Conservation (phyloP, 1,139 yeast genomes). For the Yamadazyma diddensiae region DNA sequence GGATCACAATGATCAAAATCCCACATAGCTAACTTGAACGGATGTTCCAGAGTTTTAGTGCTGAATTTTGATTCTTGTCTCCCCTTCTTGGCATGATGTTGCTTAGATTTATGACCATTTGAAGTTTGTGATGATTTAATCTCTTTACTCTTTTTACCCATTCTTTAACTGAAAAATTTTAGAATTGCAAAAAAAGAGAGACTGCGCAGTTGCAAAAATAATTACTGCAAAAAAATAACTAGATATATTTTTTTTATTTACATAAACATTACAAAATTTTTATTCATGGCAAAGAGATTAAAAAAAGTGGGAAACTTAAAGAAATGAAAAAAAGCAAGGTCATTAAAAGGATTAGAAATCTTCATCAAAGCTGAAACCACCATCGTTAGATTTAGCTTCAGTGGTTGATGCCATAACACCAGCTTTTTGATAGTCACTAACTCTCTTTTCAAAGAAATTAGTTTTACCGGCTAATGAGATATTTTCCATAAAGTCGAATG, state of each 20-base stretch:
- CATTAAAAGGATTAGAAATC: slow-evolving; percentile 32
- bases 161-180: slow-evolving; percentile 33
- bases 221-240: not conserved
- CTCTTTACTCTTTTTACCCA: slow-evolving; percentile 59
- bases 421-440: slow-evolving; percentile 97
- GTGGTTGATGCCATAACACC: slow-evolving; percentile 78
- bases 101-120: slow-evolving; percentile 59
- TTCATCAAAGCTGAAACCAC: slow-evolving; percentile 46
- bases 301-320: slow-evolving; percentile 2
- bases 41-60: slow-evolving; percentile 21
- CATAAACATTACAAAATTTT: slow-evolving; percentile 11
- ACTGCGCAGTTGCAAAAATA: not conserved
- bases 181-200: not conserved
- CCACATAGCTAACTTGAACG: slow-evolving; percentile 84
- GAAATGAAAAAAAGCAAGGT: slow-evolving; percentile 5
- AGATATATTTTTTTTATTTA: slow-evolving; percentile 7
- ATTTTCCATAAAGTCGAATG: slow-evolving; percentile 98
- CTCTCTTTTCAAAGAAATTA: slow-evolving; percentile 98
- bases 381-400: slow-evolving; percentile 24
- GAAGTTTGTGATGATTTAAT: slow-evolving; percentile 34
- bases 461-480: slow-evolving; percentile 97
- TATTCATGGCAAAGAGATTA: slow-evolving; percentile 1
- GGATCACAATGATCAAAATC: slow-evolving; percentile 99
- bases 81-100: slow-evolving; percentile 48
- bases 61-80: slow-evolving; percentile 49